Base-by-base conservation (phyloP, 305 asterid genomes). In the Stenogyne calaminthoides region DNA sequence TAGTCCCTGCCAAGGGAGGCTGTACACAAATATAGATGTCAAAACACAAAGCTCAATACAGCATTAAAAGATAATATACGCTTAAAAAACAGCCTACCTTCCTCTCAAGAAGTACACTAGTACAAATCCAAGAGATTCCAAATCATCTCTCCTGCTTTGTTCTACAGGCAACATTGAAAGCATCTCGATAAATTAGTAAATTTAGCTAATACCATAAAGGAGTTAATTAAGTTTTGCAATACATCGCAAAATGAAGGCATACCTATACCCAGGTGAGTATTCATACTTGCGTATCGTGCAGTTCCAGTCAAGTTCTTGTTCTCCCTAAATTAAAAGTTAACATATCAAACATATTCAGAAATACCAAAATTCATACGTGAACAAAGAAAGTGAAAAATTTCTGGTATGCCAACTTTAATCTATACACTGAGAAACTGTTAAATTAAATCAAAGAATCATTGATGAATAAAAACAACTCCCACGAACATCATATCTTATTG, bases 1-100 rank as follows among this genome's bases (percentile, higher is more conserved):
- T 47, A 94, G 81, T 63, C 99, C 99, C 84, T 94, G 99, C 99
- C 99, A 94, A 37, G 99, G 99, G 62, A 94, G 98, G 78, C 99
- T 94, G 81, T 64, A 78, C 69, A 84, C 62, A 73, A 74, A 49
- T 19, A 19, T 39, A 75, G 44, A 80, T 56, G 83, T 77, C 75
- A 83, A 27, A 39, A 70, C 27, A 62, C 81, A 61, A 67, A 71
- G 60, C 78, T 65, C 61, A 56, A 73, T 60, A 77, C 49, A 72
- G 58, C 42, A 47, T n/a, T 29, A 59, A 46, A 73, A 74, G 63
- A 49, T 27, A 65, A 57, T 74, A 66, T 27, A 76, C 22, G 60
- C 59, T 40, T 40, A 42, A 58, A 62, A 42, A 58, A 62, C 36
- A 36, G 46, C 75, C 56, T 72, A 94, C 99, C 98, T 94, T 87